Percentiles rank a stretch among this genome's conserved stretches.
Evolutionary conservation across 2,329 filamentous ascomycete species (phyloP).

Genomic region (Aspergillus arachidicola): DNA sequence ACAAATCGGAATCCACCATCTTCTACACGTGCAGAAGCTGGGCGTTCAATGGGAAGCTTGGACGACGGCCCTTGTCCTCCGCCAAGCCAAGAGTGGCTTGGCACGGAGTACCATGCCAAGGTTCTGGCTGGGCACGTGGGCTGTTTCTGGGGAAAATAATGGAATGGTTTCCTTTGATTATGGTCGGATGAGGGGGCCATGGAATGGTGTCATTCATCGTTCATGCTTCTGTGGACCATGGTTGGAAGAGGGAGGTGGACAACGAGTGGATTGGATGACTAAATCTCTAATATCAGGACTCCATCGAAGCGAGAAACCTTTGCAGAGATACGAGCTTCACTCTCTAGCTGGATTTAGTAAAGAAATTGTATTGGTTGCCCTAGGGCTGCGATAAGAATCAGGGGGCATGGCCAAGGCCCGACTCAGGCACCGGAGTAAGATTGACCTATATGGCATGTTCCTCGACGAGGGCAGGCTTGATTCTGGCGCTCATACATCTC

Average conservation of each 20-base stretch:
- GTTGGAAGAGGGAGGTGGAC: neutral
- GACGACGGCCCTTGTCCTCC: neutral
- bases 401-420: neutral
- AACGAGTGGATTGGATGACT: neutral
- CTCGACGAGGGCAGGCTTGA: neutral
- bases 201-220: neutral
- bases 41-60: conserved; percentile 9
- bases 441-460: neutral
- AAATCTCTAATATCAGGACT: neutral
- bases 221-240: neutral
- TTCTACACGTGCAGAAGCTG: conserved; percentile 19
- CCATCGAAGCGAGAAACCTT: neutral
- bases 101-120: conserved; percentile 11
- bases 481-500: too few species aligned
- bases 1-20: conserved; percentile 15
- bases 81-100: conserved; percentile 13
- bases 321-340: neutral
- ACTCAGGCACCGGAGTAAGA: neutral
- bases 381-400: neutral
- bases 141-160: neutral
- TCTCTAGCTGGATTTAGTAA: neutral
- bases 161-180: neutral
- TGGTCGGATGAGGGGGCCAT: neutral
- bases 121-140: conserved; percentile 10
- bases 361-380: neutral